Conservation (phyloP, 208 protist species). For the Plasmodiophora brassicae region DNA sequence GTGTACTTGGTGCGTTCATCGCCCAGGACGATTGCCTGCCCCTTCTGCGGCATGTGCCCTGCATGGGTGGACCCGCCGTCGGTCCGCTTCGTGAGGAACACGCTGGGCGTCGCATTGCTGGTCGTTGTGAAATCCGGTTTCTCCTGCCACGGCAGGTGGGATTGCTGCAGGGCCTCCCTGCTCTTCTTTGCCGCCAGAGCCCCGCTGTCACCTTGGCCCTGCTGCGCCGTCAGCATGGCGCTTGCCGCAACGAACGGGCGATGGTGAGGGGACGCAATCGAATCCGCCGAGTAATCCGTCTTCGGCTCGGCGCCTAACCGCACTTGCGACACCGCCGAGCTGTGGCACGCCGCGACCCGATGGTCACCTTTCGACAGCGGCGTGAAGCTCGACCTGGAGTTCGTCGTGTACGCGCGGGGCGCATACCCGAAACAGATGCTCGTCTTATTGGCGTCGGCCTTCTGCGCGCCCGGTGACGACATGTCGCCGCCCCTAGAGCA, state of each 20-base stretch:
- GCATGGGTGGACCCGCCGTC: not conserved
- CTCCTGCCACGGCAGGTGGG: slow-evolving; percentile 11
- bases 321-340: not conserved
- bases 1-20: not conserved
- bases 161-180: not conserved
- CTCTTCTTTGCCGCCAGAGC: not conserved
- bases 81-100: not conserved
- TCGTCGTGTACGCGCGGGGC: not conserved
- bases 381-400: slow-evolving; percentile 17
- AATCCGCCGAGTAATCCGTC: not conserved
- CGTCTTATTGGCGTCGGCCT: not conserved
- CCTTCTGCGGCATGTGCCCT: not conserved
- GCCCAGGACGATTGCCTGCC: not conserved
- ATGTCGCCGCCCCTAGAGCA: not conserved
- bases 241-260: not conserved
- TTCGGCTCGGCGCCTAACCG: not conserved
- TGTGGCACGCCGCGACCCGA: not conserved
- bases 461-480: not conserved
- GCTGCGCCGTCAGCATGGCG: not conserved
- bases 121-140: not conserved
- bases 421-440: not conserved
- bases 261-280: not conserved
- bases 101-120: not conserved
- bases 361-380: not conserved
- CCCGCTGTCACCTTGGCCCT: not conserved